Conservation (phyloP, 345 rosid species). For the Laguncularia racemosa region DNA sequence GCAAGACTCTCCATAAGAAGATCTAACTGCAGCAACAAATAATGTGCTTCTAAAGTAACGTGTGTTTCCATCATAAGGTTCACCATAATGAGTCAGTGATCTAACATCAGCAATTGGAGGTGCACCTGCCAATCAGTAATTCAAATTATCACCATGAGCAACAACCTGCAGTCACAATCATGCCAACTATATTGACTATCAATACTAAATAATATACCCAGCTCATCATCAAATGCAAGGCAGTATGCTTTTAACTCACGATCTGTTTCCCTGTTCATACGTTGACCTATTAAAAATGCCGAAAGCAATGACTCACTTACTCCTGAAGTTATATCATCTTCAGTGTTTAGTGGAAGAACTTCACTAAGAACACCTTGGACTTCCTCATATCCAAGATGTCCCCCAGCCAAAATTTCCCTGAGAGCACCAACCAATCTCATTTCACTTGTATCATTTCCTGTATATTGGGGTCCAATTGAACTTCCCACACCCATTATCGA, state of each 20-base stretch:
- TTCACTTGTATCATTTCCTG: constrained; percentile 60
- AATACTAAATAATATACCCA: constrained; percentile 37
- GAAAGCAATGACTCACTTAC: constrained; percentile 86
- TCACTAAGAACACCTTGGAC: constrained; percentile 85
- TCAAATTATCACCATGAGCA: constrained; percentile 8
- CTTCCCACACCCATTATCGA: constrained; percentile 68
- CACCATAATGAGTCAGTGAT: constrained; percentile 97
- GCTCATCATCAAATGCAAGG: constrained; percentile 93
- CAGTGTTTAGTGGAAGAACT: constrained; percentile 60
- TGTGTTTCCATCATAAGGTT: constrained; percentile 98
- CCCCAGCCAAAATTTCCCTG: constrained; percentile 92
- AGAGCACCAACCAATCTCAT: constrained; percentile 96
- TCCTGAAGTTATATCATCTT: constrained; percentile 36
- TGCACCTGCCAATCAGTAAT: constrained; percentile 44
- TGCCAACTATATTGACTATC: neutral
- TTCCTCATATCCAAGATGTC: constrained; percentile 92
- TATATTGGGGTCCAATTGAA: constrained; percentile 69
- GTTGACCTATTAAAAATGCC: constrained; percentile 93
- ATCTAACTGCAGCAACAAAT: constrained; percentile 91
- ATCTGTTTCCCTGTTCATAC: constrained; percentile 94
- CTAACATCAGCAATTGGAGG: constrained; percentile 81
- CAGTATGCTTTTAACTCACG: constrained; percentile 95
- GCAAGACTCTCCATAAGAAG: constrained; percentile 89
- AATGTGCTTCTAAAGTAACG: constrained; percentile 80
- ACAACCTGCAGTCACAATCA: constrained; percentile 5